A percentile compares a stretch with the other conserved stretches of the same genome.
Conservation (phyloP, 768 basidiomycete species). For the Clitopilus passeckerianus region DNA sequence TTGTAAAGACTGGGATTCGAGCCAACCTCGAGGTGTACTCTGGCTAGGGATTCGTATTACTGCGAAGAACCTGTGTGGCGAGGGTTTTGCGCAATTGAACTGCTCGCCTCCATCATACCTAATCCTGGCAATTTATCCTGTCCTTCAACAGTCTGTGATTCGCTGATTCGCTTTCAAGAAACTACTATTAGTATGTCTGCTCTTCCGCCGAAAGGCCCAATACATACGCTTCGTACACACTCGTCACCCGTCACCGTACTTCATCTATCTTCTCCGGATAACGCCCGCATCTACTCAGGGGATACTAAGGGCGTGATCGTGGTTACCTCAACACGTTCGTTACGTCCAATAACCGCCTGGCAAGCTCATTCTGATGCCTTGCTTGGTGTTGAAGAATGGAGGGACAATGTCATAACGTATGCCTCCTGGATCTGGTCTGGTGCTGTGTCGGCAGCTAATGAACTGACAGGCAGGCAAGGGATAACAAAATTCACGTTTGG, state of each 20-base stretch:
- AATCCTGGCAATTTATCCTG: too few species aligned
- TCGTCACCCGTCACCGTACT: constrained; percentile 55
- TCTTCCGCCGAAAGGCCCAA: constrained; percentile 51
- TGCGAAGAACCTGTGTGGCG: too few species aligned
- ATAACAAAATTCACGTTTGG: constrained; percentile 85
- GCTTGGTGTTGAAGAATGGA: constrained; percentile 77
- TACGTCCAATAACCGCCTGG: constrained; percentile 76
- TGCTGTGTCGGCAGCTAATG: too few species aligned
- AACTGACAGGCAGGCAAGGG: constrained; percentile 65
- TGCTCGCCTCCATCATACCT: too few species aligned
- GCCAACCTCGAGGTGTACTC: too few species aligned
- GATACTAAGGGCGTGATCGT: constrained; percentile 77
- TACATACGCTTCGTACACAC: constrained; percentile 75
- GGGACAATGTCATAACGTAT: constrained; percentile 68
- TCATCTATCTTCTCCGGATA: constrained; percentile 56
- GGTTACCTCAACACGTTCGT: constrained; percentile 67
- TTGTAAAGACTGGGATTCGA: too few species aligned
- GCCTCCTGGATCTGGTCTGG: constrained; percentile 20
- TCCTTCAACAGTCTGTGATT: too few species aligned
- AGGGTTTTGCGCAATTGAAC: too few species aligned
- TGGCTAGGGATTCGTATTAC: too few species aligned
- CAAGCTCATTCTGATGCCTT: constrained; percentile 73
- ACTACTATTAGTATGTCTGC: not conserved
- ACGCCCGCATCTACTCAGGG: constrained; percentile 82
- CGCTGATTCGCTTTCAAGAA: too few species aligned